A percentile compares a stretch with the other conserved stretches of the same genome.
Evolutionary conservation across 371 early-diverging fungal genomes (phyloP).

Genomic region (Circinella minor): DNA sequence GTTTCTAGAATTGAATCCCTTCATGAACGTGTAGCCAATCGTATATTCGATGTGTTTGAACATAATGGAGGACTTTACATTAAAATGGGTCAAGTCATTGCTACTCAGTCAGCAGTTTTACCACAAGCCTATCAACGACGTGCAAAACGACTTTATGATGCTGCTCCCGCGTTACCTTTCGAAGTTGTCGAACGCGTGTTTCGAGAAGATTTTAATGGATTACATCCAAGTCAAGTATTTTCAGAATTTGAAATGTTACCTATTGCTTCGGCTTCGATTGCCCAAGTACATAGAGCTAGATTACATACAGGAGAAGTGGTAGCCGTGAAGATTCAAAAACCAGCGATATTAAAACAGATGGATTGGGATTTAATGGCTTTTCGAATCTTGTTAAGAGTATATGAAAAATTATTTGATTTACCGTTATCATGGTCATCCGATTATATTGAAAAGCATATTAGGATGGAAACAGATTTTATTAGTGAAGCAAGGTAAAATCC

Average conservation of each 20-base stretch:
- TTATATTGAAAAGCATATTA: conserved; percentile 76
- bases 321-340: conserved; percentile 95
- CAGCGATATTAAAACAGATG: conserved; percentile 82
- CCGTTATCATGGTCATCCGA: conserved; percentile 84
- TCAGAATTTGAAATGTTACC: conserved; percentile 72
- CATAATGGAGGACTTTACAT: conserved; percentile 89
- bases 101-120: conserved; percentile 76
- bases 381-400: conserved; percentile 56
- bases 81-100: conserved; percentile 90
- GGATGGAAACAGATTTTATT: conserved; percentile 82
- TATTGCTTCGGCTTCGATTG: conserved; percentile 91
- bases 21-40: conserved; percentile 72
- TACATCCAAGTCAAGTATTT: conserved; percentile 69
- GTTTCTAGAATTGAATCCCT: conserved; percentile 50
- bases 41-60: conserved; percentile 81
- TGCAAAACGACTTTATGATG: conserved; percentile 80
- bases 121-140: conserved; percentile 76
- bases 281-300: conserved; percentile 91
- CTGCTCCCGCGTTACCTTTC: conserved; percentile 81
- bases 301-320: conserved; percentile 75
- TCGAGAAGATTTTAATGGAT: conserved; percentile 64
- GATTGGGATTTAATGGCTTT: conserved; percentile 83
- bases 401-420: conserved; percentile 83
- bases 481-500: conserved; percentile 67
- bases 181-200: conserved; percentile 73